Evolutionary conservation across 2,329 filamentous ascomycete species (phyloP).

Genomic region (Thelonectria rubi): DNA sequence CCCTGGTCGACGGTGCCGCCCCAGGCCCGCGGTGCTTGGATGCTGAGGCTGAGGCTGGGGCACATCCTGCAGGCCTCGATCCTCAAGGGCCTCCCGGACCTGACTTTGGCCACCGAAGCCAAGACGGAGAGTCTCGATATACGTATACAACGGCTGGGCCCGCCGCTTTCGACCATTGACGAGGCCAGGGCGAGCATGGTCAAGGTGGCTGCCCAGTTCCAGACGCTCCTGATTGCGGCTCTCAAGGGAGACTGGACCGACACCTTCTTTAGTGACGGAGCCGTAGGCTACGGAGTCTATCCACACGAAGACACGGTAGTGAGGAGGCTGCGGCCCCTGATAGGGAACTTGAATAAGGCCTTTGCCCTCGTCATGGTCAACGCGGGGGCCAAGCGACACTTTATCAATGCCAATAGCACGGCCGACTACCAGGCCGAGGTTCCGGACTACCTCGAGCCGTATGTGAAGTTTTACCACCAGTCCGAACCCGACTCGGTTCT

Average conservation of each 20-base stretch:
- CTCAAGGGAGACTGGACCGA: constrained; percentile 11
- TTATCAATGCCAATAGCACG: background rate
- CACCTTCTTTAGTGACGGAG: constrained; percentile 8
- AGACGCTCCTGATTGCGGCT: background rate
- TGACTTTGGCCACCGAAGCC: background rate
- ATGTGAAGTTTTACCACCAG: constrained; percentile 6
- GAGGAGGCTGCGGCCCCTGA: constrained; percentile 2
- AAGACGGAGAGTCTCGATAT: background rate
- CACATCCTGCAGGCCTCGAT: constrained; percentile 11
- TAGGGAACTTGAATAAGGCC: constrained; percentile 9
- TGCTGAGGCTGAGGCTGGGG: constrained; percentile 7
- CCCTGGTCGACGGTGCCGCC: constrained; percentile 9
- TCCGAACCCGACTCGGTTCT: background rate
- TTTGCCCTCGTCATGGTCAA: constrained; percentile 15
- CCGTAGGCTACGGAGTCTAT: background rate
- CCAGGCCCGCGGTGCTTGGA: constrained; percentile 13
- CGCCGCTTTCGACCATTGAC: constrained; percentile 2
- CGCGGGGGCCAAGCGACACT: background rate
- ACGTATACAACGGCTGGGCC: background rate
- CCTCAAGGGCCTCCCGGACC: constrained; percentile 6
- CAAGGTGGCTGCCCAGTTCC: constrained; percentile 6
- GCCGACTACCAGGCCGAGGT: background rate
- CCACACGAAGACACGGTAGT: constrained; percentile 1
- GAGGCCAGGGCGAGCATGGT: constrained; percentile 13
- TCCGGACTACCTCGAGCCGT: background rate